Conservation (phyloP, 768 basidiomycete genomes). For the Phanerochaete carnosa region DNA sequence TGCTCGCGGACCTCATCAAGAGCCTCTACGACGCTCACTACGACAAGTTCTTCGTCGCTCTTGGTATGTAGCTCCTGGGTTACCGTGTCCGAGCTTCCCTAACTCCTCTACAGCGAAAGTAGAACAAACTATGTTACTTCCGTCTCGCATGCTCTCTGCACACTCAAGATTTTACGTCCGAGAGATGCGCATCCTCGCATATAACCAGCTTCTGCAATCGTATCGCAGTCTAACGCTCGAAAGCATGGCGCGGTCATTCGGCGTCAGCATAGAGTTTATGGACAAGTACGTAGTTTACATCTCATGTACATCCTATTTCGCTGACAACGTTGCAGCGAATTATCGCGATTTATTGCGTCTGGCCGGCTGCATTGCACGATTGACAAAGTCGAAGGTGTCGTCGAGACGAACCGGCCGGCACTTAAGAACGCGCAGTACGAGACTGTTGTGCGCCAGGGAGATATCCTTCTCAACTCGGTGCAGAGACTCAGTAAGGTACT, state of each 20-base stretch:
- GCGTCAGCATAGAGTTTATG: slow-evolving; percentile 84
- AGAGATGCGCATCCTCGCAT: slow-evolving; percentile 95
- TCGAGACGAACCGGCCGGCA: slow-evolving; percentile 81
- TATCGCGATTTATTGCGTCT: slow-evolving; percentile 88
- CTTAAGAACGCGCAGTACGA: slow-evolving; percentile 87
- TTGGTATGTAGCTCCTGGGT: slow-evolving; percentile 48
- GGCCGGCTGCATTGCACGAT: slow-evolving; percentile 85
- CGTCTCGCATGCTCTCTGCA: slow-evolving; percentile 79
- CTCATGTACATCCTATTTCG: too few relatives aligned
- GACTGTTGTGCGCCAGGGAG: slow-evolving; percentile 90
- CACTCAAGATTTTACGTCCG: slow-evolving; percentile 90
- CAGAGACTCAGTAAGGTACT: slow-evolving; percentile 91
- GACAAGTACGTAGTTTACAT: slow-evolving; percentile 60
- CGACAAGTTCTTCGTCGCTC: slow-evolving; percentile 87
- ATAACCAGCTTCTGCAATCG: slow-evolving; percentile 85
- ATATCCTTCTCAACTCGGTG: slow-evolving; percentile 82
- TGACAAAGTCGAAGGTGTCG: slow-evolving; percentile 92
- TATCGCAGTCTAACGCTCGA: slow-evolving; percentile 89
- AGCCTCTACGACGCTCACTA: slow-evolving; percentile 93
- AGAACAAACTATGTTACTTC: slow-evolving; percentile 84
- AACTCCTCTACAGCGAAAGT: slow-evolving; percentile 59
- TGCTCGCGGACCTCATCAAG: slow-evolving; percentile 79
- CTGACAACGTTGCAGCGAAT: slow-evolving; percentile 51
- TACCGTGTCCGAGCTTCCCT: slow-evolving; percentile 3
- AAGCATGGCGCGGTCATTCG: slow-evolving; percentile 82